Conservation (phyloP, 345 rosid genomes). For the Syzygium aqueum region DNA sequence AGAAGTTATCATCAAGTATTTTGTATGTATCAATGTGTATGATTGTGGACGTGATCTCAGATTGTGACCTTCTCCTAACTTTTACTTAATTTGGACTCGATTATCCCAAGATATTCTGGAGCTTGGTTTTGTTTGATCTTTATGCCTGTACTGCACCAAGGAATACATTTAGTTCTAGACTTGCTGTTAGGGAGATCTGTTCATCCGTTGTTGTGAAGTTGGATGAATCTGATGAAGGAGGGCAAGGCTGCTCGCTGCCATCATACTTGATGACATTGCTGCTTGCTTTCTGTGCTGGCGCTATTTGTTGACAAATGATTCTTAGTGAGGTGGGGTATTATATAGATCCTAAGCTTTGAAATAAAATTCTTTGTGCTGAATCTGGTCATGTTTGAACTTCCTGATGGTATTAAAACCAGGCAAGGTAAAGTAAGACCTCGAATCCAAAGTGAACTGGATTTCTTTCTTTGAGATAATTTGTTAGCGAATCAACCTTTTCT, state of each 20-base stretch:
- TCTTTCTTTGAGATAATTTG: background rate
- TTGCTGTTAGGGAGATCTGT: background rate
- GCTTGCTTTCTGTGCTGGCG: background rate
- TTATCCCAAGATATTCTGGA: background rate
- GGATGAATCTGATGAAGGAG: background rate
- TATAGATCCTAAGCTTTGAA: background rate
- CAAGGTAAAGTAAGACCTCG: background rate
- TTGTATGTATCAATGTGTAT: background rate
- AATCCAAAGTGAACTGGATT: background rate
- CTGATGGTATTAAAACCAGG: background rate
- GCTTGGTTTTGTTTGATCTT: background rate
- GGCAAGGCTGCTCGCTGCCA: background rate
- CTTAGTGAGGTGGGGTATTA: background rate
- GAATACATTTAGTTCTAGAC: background rate
- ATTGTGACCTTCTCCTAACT: background rate
- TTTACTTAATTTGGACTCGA: background rate
- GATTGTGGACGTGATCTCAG: background rate
- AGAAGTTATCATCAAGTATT: background rate
- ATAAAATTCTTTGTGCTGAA: background rate
- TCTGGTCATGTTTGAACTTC: background rate
- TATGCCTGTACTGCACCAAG: background rate
- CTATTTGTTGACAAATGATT: background rate
- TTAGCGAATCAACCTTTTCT: background rate
- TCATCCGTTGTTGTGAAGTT: background rate
- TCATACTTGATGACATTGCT: background rate